phyloP scores from a whole-genome alignment of 495 filamentous ascomycete genomes.

The Daldinia decipiens region DNA sequence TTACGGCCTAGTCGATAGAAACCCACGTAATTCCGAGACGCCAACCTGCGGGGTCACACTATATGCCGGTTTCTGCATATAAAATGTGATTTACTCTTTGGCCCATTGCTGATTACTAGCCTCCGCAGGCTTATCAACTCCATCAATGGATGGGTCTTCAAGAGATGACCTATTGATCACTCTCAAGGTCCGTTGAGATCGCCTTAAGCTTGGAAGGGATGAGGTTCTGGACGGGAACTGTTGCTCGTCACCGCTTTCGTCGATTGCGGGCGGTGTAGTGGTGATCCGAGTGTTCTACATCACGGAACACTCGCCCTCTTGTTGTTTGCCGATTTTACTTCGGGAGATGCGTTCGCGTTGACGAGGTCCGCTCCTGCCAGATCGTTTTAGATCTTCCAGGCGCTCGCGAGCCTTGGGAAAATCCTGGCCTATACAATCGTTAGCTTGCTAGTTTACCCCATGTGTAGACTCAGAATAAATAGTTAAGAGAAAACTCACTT shows the following conservation, averaged over 20 bases:
- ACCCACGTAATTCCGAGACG: not conserved
- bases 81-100: conserved; percentile 5
- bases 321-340: conserved; percentile 81
- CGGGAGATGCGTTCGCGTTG: conserved; percentile 84
- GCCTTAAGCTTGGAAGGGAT: conserved; percentile 3
- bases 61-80: not conserved
- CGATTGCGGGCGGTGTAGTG: conserved; percentile 12
- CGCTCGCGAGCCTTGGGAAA: conserved; percentile 92
- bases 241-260: conserved; percentile 4
- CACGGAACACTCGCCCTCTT: conserved; percentile 83
- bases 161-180: not conserved
- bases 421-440: conserved; percentile 75
- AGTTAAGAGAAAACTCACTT: conserved; percentile 69
- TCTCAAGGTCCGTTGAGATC: not conserved
- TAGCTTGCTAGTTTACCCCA: conserved; percentile 15
- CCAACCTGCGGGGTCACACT: not conserved
- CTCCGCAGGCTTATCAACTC: not conserved
- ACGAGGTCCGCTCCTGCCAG: conserved; percentile 72
- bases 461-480: not conserved
- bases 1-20: not conserved
- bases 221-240: conserved; percentile 1
- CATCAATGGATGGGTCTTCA: conserved; percentile 13
- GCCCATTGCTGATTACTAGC: not conserved
- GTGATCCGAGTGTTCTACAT: conserved; percentile 66
- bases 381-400: conserved; percentile 88